Base-by-base conservation (phyloP, 2,329 filamentous ascomycete genomes). In the Alternaria sp. region DNA sequence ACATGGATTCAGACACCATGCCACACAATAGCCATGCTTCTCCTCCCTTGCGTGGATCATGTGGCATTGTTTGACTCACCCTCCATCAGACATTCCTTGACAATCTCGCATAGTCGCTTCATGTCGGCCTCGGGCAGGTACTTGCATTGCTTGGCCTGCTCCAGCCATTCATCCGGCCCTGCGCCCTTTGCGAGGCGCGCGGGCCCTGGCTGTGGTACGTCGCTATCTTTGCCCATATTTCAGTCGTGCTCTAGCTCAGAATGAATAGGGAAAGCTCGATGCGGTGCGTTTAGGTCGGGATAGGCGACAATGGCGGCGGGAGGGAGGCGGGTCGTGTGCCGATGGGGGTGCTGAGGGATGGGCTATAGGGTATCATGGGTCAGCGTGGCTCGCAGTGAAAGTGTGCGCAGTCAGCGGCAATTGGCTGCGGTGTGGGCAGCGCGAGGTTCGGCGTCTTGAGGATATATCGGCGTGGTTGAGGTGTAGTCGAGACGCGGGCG, bases 41-140 rank as follows among this genome's bases (percentile, higher is more conserved):
- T 8, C 28, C 2, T 23, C 28, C 1, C 2, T 12, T 15, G 20
- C 20, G 3, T 25, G 1, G 1, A 2, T 5, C 9, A n/a, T 28
- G 7, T 3, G 12, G 5, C 18, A n/a, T 11, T n/a, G 25, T 1
- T 2, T 0, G 11, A 61, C 83, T 72, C 79, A 96, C 93, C 93
- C 86, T 99, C 96, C 96, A 99, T 99, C 75, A 99, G 87, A 70
- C 93, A 96, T 83, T 98, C 96, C 85, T 99, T 99, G 65, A 98
- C 96, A 79, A 97, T 97, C 84, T 99, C 96, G 81, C 96, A 99
- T 53, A 99, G 87, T 81, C 97, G 92, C 86, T 99, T 99, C 96
- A 99, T 99, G 76, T 96, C 93, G 66, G 90, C 84, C 83, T 99
- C 96, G 54, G 96, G 96, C 56, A 99, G 87, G 80, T 98, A 97